Evolutionary conservation across 163 green algal genomes (phyloP), one percentile per base, ranked within the genome.

Genomic region (Prototheca cutis): DNA sequence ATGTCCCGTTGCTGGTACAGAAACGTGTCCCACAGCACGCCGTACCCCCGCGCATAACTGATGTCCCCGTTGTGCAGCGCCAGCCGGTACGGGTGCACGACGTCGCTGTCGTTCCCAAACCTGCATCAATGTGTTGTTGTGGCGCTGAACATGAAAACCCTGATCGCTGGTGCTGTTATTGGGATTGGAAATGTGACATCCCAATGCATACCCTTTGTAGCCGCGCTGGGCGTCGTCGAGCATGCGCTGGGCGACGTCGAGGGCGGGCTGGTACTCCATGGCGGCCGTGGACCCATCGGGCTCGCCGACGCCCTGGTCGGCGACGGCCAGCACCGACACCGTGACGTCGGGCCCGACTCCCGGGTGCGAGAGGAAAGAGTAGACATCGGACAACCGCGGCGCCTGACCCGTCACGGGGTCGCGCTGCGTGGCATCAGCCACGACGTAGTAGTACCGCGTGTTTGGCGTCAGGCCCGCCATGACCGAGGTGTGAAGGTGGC

Each of bases 1-100:
- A 89, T 31, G 2, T 73, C 77, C 58, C 82, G 57, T 25, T 91
- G 80, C 68, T 87, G 78, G 36, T 86, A 71, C 34, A 83, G 77
- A 67, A 81, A 95, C 27, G 74, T 67, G 68, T 95, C 84, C 87
- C 87, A 95, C 70, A 81, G 71, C 17, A 42, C 57, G 29, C 52
- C 59, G 56, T 81, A 86, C 28, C 79, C 65, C 6, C 63, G 57
- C 10, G 77, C 77, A 58, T 84, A 82, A 56, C 55, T 68, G 57
- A 82, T 74, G 67, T 82, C 74, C 25, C 74, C 74, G 39, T 77
- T 77, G 71, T 82, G 74, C 2, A 82, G 42, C 33, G 76, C 34
- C 48, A 79, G 47, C 21, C 36, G 74, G 58, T 77, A 56, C 79
- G 81, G 32, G 53, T 68, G 13, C 48, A 27, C 8, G 28, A 84